A percentile compares a stretch with the other conserved stretches of the same genome.
phyloP scores from a whole-genome alignment of 768 basidiomycete genomes.

The Vararia minispora region DNA sequence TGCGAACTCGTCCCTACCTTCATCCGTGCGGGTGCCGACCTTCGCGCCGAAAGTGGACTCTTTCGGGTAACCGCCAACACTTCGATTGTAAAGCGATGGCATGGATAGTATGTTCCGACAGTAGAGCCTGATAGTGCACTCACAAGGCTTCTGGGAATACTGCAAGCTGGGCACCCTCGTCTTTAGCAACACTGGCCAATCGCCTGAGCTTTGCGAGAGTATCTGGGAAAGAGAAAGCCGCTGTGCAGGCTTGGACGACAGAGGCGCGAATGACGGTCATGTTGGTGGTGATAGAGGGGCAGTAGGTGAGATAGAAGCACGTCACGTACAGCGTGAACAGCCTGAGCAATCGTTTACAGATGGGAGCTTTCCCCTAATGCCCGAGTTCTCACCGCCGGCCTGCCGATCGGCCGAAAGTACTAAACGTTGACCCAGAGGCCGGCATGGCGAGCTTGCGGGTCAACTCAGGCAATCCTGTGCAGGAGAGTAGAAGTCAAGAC shows the following conservation, averaged over 20 bases:
- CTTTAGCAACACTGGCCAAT: slow-evolving; percentile 32
- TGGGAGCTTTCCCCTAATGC: too few species aligned
- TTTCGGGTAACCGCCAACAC: slow-evolving; percentile 52
- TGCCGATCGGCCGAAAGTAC: too few species aligned
- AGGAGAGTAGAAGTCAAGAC: too few species aligned
- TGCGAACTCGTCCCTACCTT: slow-evolving; percentile 49
- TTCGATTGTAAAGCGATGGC: slow-evolving; percentile 11
- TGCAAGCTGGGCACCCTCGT: slow-evolving; percentile 36
- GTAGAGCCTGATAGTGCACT: slow-evolving; percentile 10
- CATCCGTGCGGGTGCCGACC: slow-evolving; percentile 36
- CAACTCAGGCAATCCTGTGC: too few species aligned
- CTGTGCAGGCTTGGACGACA: slow-evolving; percentile 41
- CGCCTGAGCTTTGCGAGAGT: slow-evolving; percentile 40
- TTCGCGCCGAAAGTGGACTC: slow-evolving; percentile 39
- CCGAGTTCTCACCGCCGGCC: too few species aligned
- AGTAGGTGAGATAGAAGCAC: too few species aligned
- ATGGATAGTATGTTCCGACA: not conserved
- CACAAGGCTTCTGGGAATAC: slow-evolving; percentile 54
- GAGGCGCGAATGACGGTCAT: slow-evolving; percentile 35
- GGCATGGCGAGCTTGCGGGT: too few species aligned
- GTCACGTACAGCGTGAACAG: too few species aligned
- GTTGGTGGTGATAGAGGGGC: too few species aligned
- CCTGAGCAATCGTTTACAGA: too few species aligned
- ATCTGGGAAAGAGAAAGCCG: slow-evolving; percentile 30
- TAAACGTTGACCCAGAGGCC: too few species aligned